Base-by-base conservation (phyloP, 2,329 filamentous ascomycete genomes). In the Epichloe hybrida region DNA sequence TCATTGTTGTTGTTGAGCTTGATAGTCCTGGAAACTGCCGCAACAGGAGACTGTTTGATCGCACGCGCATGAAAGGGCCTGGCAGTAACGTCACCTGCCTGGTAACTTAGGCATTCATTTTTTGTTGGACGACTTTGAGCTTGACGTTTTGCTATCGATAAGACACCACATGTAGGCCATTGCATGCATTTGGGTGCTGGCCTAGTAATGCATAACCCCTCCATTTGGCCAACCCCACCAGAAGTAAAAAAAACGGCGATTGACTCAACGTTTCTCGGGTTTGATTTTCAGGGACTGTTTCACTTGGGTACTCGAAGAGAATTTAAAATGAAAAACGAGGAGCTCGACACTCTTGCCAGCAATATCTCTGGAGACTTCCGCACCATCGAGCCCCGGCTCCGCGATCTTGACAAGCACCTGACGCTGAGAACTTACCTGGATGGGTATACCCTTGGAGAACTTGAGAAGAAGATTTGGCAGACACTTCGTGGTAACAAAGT, bases 381-480 rank as follows among this genome's bases (percentile, higher is more conserved):
- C 71, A 74, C 83, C 52, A 81, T 90, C 57, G 87, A 93, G 63
- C 77, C 80, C 27, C 75, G 82, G 53, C 77, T 95, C 50, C 74
- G 78, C 59, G 81, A 86, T 58, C 81, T 96, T 55, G 88, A 96
- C 67, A 86, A 87, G 66, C 86, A 95, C 71, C 78, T 97, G 54
- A 88, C 83, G 4, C 80, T 96, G 35, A 84, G 91, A 61, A 88
- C 87, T 13, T 93, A 93, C 69, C 76, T 96, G 57, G 80, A 87
- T 48, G 89, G 89, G 54, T 91, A 95, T 72, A 74, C 74, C 27
- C 73, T 93, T 47, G 83, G 83, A 52, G 80, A 88, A 40, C 75
- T 84, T 56, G 91, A 97, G 66, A 79, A 82, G 56, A 84, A 84
- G 61, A 77, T 95, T 56, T 97, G 88, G 88, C 79, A 84, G 60